Evolutionary conservation across 2,329 filamentous ascomycete genomes (phyloP).

Genomic region (Fusarium sp.): DNA sequence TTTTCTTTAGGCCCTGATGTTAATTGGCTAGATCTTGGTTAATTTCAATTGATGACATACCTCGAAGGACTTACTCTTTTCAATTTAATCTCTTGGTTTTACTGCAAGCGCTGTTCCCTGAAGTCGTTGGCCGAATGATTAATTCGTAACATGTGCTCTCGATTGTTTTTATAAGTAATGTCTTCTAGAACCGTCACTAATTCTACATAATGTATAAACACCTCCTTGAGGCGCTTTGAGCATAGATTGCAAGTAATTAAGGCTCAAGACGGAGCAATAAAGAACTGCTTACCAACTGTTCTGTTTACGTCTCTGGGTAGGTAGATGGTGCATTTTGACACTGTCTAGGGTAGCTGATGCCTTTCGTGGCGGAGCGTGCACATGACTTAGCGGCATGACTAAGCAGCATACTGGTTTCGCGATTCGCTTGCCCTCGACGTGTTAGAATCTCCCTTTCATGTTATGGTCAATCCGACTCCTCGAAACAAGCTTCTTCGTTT

Average conservation of each 20-base stretch:
- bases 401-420: not conserved
- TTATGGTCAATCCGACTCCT: not conserved
- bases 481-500: not conserved
- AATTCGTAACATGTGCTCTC: too few species aligned
- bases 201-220: not conserved
- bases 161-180: too few species aligned
- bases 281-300: not conserved
- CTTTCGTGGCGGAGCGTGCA: not conserved
- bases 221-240: too few species aligned
- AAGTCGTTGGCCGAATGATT: accelerated
- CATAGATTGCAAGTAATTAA: too few species aligned
- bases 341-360: not conserved
- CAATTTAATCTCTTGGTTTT: not conserved
- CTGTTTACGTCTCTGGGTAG: not conserved
- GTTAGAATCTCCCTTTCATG: not conserved
- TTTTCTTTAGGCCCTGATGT: not conserved
- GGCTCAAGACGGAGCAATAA: not conserved
- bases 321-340: not conserved
- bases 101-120: not conserved
- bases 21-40: not conserved
- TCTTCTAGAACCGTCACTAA: not conserved
- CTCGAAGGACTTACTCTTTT: not conserved
- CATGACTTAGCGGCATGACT: not conserved
- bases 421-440: not conserved
- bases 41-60: not conserved